Conservation (phyloP, 495 filamentous ascomycete species). For the Hypoxylon fuscum region DNA sequence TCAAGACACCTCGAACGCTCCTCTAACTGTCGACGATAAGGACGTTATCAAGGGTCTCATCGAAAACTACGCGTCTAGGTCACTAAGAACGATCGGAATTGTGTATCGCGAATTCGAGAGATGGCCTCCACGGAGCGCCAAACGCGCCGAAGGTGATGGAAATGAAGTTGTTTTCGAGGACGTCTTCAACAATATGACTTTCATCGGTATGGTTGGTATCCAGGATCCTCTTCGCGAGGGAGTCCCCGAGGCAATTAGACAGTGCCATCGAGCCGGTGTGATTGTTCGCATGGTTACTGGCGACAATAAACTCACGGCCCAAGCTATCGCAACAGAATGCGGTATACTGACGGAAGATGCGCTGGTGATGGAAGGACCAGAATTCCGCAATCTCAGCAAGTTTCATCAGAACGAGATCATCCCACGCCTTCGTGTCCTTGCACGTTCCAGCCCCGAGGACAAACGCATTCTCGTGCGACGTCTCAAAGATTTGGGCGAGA, state of each 20-base stretch:
- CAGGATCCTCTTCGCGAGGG: constrained; percentile 87
- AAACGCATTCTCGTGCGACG: constrained; percentile 81
- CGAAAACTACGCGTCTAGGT: constrained; percentile 78
- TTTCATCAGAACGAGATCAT: constrained; percentile 75
- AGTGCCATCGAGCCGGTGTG: constrained; percentile 80
- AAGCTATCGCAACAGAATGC: constrained; percentile 83
- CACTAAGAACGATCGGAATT: constrained; percentile 86
- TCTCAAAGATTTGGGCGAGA: constrained; percentile 78
- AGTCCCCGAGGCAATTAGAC: constrained; percentile 76
- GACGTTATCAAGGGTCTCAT: constrained; percentile 72
- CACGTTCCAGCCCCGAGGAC: constrained; percentile 87
- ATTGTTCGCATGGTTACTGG: constrained; percentile 91
- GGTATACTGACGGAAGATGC: constrained; percentile 81
- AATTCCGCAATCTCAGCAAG: constrained; percentile 80
- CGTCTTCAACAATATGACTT: constrained; percentile 75
- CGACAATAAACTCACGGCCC: constrained; percentile 83
- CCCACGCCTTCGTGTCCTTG: constrained; percentile 81
- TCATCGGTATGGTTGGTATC: constrained; percentile 84
- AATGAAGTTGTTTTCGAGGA: constrained; percentile 80
- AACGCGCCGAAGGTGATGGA: constrained; percentile 72
- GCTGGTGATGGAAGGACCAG: constrained; percentile 82
- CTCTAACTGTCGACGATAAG: constrained; percentile 66
- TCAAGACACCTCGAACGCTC: constrained; percentile 59
- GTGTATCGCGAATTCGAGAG: constrained; percentile 87
- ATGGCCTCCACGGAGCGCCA: constrained; percentile 81